Conservation (phyloP, 2,329 filamentous ascomycete genomes). For the Coniochaeta ligniaria region DNA sequence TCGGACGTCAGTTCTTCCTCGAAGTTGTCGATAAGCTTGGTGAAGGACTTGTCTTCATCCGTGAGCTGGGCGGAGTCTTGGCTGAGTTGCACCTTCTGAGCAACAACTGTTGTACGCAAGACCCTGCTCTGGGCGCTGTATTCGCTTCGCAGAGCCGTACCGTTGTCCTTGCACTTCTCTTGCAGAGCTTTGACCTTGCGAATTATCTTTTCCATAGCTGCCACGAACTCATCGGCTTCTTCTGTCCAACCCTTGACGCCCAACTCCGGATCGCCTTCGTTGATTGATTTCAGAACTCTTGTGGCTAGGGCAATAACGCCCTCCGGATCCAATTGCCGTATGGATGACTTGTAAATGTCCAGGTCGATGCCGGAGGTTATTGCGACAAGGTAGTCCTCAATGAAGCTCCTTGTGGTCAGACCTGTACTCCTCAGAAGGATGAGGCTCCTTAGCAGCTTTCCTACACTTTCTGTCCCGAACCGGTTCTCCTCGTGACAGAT, state of each 20-base stretch:
- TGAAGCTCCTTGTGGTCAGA: slow-evolving; percentile 32
- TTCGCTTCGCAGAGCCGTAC: slow-evolving; percentile 59
- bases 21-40: slow-evolving; percentile 53
- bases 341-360: slow-evolving; percentile 43
- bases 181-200: slow-evolving; percentile 39
- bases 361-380: slow-evolving; percentile 46
- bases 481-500: slow-evolving; percentile 6
- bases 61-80: slow-evolving; percentile 66
- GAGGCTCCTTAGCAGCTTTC: slow-evolving; percentile 39
- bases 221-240: slow-evolving; percentile 22
- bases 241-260: slow-evolving; percentile 25
- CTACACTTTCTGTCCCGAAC: slow-evolving; percentile 19
- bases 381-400: slow-evolving; percentile 53
- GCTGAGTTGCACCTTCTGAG: slow-evolving; percentile 74
- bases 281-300: slow-evolving; percentile 29
- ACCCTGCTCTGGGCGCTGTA: slow-evolving; percentile 66
- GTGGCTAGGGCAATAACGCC: slow-evolving; percentile 34
- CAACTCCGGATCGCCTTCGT: slow-evolving; percentile 27
- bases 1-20: slow-evolving; percentile 36
- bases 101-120: slow-evolving; percentile 69
- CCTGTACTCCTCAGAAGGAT: slow-evolving; percentile 35
- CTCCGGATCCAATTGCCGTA: slow-evolving; percentile 54
- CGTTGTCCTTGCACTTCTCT: slow-evolving; percentile 32
- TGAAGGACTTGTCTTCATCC: slow-evolving; percentile 64
- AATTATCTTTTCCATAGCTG: slow-evolving; percentile 32